Evolutionary conservation across 2,329 filamentous ascomycete species (phyloP).

Genomic region (Phyllosticta citriasiana): DNA sequence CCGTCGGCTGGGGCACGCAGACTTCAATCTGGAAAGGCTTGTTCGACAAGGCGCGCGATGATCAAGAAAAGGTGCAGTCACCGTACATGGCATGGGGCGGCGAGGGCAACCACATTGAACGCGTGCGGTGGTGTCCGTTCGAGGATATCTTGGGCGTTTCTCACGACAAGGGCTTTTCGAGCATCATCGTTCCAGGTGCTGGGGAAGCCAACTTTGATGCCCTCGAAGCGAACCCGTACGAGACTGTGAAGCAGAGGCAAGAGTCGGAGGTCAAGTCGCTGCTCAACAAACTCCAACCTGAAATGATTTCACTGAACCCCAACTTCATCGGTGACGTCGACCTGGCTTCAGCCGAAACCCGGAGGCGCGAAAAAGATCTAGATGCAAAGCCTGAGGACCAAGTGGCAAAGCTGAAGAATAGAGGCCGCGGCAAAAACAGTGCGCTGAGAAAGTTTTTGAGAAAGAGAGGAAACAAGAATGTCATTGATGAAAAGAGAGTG

Average conservation of each 20-base stretch:
- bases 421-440: conserved; percentile 80
- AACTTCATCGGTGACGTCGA: conserved; percentile 87
- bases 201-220: conserved; percentile 96
- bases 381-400: conserved; percentile 57
- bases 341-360: conserved; percentile 66
- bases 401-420: conserved; percentile 57
- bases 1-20: conserved; percentile 83
- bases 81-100: conserved; percentile 93
- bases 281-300: conserved; percentile 88
- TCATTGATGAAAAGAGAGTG: conserved; percentile 91
- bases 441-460: conserved; percentile 78
- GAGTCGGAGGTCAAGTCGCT: conserved; percentile 83
- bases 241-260: conserved; percentile 83
- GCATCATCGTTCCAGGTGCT: conserved; percentile 83
- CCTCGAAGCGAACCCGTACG: conserved; percentile 84
- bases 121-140: conserved; percentile 84
- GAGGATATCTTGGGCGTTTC: conserved; percentile 85
- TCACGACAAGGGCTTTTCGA: conserved; percentile 79
- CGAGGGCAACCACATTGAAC: conserved; percentile 70
- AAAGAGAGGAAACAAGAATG: conserved; percentile 86
- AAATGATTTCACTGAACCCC: conserved; percentile 94
- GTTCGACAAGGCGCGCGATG: conserved; percentile 60
- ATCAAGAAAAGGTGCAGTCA: conserved; percentile 59
- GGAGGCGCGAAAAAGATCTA: conserved; percentile 66
- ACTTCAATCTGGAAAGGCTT: conserved; percentile 86